Percentiles rank a stretch among this genome's conserved stretches.
Conservation (phyloP, 2,329 filamentous ascomycete species). For the Fonsecaea pugnacius region DNA sequence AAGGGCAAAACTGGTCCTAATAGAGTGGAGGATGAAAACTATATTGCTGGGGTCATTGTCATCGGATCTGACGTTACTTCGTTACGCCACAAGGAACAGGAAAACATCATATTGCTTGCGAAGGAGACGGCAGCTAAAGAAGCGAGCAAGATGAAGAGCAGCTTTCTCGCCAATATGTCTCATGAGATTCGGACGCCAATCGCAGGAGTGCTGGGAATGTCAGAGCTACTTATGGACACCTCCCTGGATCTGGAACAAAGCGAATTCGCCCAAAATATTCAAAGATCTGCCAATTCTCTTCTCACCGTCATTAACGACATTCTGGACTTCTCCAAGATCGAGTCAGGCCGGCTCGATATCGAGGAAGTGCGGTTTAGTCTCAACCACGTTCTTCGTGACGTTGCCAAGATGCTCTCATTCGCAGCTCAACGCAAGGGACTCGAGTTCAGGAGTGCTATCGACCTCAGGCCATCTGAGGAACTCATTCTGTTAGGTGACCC, state of each 20-base stretch:
- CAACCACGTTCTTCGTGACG: conserved; percentile 72
- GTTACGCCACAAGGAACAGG: conserved; percentile 67
- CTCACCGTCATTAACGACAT: conserved; percentile 84
- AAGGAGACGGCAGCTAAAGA: conserved; percentile 80
- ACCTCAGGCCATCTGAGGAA: conserved; percentile 64
- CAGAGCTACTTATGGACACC: conserved; percentile 72
- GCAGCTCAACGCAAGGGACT: conserved; percentile 75
- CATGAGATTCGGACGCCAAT: conserved; percentile 80
- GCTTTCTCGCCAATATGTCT: conserved; percentile 80
- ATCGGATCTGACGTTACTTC: conserved; percentile 82
- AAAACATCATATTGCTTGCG: conserved; percentile 71
- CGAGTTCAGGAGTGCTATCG: conserved; percentile 68
- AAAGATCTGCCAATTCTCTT: conserved; percentile 75
- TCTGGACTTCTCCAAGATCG: conserved; percentile 79
- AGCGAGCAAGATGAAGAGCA: conserved; percentile 77
- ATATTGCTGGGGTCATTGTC: conserved; percentile 73
- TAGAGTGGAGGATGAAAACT: conserved; percentile 57
- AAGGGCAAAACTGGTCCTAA: conserved; percentile 59
- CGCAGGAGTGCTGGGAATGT: conserved; percentile 79
- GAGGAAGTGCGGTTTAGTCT: conserved; percentile 81
- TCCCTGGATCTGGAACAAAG: conserved; percentile 70
- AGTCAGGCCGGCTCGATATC: conserved; percentile 75
- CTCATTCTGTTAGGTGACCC: conserved; percentile 78
- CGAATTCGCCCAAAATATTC: conserved; percentile 77
- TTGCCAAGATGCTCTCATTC: conserved; percentile 78